Base-by-base conservation (phyloP, 83 land plant species). In the Diphasiastrum complanatum region DNA sequence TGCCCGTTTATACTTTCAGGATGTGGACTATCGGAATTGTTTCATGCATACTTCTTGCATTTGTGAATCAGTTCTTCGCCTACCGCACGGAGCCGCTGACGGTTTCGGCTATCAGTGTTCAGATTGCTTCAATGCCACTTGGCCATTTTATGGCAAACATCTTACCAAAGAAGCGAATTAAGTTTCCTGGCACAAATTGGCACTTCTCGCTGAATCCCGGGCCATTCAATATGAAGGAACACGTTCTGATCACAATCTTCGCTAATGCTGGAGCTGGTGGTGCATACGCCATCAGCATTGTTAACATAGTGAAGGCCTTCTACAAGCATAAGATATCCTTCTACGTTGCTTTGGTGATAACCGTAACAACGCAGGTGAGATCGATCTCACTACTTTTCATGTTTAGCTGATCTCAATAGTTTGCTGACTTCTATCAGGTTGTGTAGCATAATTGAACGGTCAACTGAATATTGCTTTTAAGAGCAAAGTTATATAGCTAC, bases 181-280 rank as follows among this genome's bases (percentile, higher is more conserved):
- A n/a, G 19, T 41, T 62, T 5, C 48, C 51, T 24, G 25, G 38
- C 1, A 47, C n/a, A 25, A 46, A 46, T n/a, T 34, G 67, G 61
- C 60, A 55, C 11, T 50, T 29, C 5, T 30, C 67, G 2, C 33
- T 64, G 27, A 64, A 64, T 33, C 64, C 61, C 1, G 67, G 67
- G 19, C 67, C 67, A 19, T 64, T 64, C 61, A 64, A 64, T 49
- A 37, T 64, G 38, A 64, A 64, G 22, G 67, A 64, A 49, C 67
- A 64, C 43, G 67, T 64, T 20, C 61, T 52, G 64, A 64, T 64
- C 38, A 64, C 67, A 12, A 52, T 53, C 11, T 64, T 64, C 23
- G 67, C 67, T 4, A 64, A 64, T 49, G 63, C 67, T 4, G 67
- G 64, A 26, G 64, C 67, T 37, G 41, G 64, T 12, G 67, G 64